A percentile compares a stretch with the other conserved stretches of the same genome.
phyloP scores from a whole-genome alignment of 495 filamentous ascomycete species.

The Friedmanniomyces simplex region DNA sequence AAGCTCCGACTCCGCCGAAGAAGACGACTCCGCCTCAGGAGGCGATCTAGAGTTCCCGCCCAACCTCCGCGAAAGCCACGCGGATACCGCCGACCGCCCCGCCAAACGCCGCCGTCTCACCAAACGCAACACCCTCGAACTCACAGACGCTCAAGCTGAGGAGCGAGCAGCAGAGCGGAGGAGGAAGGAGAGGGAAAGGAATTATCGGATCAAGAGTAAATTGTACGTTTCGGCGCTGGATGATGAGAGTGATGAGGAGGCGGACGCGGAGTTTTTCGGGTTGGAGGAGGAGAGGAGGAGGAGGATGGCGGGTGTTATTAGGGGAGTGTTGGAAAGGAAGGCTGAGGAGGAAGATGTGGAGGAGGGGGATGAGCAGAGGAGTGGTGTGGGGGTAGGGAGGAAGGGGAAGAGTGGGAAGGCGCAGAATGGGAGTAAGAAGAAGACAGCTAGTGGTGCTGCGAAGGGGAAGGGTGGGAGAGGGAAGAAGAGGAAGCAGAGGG shows the following conservation, averaged over 20 bases:
- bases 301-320: constrained; percentile 39
- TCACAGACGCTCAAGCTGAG: constrained; percentile 38
- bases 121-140: constrained; percentile 30
- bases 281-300: constrained; percentile 51
- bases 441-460: constrained; percentile 3
- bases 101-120: constrained; percentile 41
- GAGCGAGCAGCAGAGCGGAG: constrained; percentile 35
- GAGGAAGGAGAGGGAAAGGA: constrained; percentile 39
- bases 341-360: constrained; percentile 31
- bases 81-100: constrained; percentile 40
- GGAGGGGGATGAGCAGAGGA: too few relatives aligned
- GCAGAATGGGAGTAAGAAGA: too few relatives aligned
- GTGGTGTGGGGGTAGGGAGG: too few relatives aligned
- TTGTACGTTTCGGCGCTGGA: constrained; percentile 74
- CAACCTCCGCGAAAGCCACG: constrained; percentile 50
- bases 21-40: constrained; percentile 33
- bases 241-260: constrained; percentile 59
- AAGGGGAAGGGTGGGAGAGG: constrained; percentile 18
- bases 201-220: constrained; percentile 69
- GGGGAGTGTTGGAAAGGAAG: constrained; percentile 35
- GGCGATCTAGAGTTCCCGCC: constrained; percentile 57
- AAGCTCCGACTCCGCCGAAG: constrained; percentile 45
- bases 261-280: constrained; percentile 57
- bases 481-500: constrained; percentile 1
- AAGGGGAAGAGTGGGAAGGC: constrained; percentile 19